Evolutionary conservation across 192 early-diverging fungal genomes (phyloP), one percentile per base, ranked within the genome.

Genomic region (Rhizoclosmatium globosum): DNA sequence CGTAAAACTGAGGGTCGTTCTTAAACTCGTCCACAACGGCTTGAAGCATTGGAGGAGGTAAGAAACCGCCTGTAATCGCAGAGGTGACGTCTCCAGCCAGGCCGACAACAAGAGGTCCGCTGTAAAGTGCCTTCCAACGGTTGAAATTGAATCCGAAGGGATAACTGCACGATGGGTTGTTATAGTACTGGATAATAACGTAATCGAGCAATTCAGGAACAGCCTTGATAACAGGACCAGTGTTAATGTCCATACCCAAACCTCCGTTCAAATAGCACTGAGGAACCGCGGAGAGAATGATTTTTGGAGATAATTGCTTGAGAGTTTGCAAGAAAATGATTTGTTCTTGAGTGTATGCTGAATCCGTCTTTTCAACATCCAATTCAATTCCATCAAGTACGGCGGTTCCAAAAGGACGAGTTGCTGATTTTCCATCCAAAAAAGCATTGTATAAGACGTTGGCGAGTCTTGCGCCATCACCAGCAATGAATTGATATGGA

Each of bases 121-220:
- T 64, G 47, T n/a, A 62, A 19, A 76, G 7, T 15, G 7, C 38
- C 21, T 31, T 76, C 74, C 74, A 76, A 23, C 21, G 48, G 23
- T 53, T 47, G 50, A 76, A 76, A 45, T 76, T 76, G 74, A 76
- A 76, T 9, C 57, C 74, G 39, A 76, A 76, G 17, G 74, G 74
- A 53, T 76, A 76, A 15, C 47, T 53, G 53, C 69, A 71, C 38
- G 69, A n/a, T 4, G 69, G 69, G 53, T 71, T 76, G 64, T 76
- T 76, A 64, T 76, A 76, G 42, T 76, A 76, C 42, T 76, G 74
- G 46, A 76, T 56, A 76, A 76, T 66, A 45, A 76, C 44, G 46
- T 66, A 76, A 45, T 76, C 74, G 41, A 76, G 21, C 4, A 53
- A 38, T 13, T 67, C 64, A 61, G 74, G 53, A 42, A 19, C 19